Evolutionary conservation across 495 filamentous ascomycete species (phyloP), one percentile per base, ranked within the genome.

Genomic region (Penicillium ochrochloron): DNA sequence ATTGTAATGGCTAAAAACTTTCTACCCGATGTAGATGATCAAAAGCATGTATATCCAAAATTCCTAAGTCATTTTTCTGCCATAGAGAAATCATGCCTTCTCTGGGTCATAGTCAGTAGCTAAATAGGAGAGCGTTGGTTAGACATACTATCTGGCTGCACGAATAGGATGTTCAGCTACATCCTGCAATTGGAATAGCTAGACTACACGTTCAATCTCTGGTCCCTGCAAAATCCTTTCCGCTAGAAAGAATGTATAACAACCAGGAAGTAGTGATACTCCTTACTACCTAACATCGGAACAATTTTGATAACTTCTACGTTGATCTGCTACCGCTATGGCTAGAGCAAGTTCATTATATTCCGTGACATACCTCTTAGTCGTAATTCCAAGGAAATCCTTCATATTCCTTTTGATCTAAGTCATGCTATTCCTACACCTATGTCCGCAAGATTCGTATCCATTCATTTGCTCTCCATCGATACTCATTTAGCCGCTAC

Each of bases 391-490:
- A 35, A 14, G 8, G 4, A 35, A 0, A 7, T n/a, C n/a, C 33
- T 56, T 37, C n/a, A 35, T n/a, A n/a, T 56, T 56, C 21, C 37
- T 37, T 4, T 48, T 27, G 25, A 50, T 50, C n/a, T 33, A 50
- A 23, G 17, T 60, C 33, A 34, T 33, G 15, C 41, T 41, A 2
- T 37, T 55, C 53, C 61, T 12, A 42, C 61, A 37, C 51, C 42
- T 0, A 25, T 27, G 23, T 63, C 61, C n/a, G 33, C 42, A 27
- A 21, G 21, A 21, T 39, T 19, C 42, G 27, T 11, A 39, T 63
- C 55, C 19, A 63, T 42, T 23, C 55, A 44, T 12, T 34, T 34
- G 6, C 23, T n/a, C 4, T 54, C 37, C 53, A 57, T 25, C 8
- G 52, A 44, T 14, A 57, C 23, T 5, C 61, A 27, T 34, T 51